These are phyloP conservation scores for Aspergillus novoparasiticus DNA, from an alignment of 2,329 filamentous ascomycete species.

Conservation along the genomic window DNA sequence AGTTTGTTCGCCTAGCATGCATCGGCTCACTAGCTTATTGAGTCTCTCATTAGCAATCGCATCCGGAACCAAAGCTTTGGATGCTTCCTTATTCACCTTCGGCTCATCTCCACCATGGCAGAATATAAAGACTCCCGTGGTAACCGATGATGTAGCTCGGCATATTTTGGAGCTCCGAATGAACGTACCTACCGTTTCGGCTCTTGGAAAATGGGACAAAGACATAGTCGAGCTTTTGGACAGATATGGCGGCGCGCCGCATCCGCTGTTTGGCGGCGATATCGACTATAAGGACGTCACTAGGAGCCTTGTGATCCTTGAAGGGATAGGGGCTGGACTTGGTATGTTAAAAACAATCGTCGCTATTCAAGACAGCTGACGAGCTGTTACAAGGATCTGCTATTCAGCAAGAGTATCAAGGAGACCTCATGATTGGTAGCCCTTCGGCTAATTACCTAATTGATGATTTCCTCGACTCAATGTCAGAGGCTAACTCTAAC, in stretches of 20 bases:
- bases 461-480: conserved; percentile 9
- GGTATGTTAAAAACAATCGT: conserved; percentile 54
- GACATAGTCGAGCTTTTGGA: conserved; percentile 60
- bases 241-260: conserved; percentile 58
- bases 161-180: conserved; percentile 50
- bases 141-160: conserved; percentile 37
- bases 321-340: conserved; percentile 64
- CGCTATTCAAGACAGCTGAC: not conserved
- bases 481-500: not conserved
- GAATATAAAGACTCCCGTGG: conserved; percentile 5
- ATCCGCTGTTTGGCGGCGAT: conserved; percentile 53
- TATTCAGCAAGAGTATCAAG: conserved; percentile 13
- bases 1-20: conserved; percentile 26
- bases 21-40: conserved; percentile 29
- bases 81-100: conserved; percentile 39
- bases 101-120: conserved; percentile 14
- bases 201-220: conserved; percentile 44
- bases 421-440: conserved; percentile 7
- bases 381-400: conserved; percentile 11
- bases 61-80: conserved; percentile 31
- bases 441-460: conserved; percentile 2
- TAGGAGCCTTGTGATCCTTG: conserved; percentile 44
- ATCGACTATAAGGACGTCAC: conserved; percentile 18
- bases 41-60: conserved; percentile 28
- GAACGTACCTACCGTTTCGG: conserved; percentile 52